Conservation (phyloP, 495 filamentous ascomycete species). For the Penicillium lividum region DNA sequence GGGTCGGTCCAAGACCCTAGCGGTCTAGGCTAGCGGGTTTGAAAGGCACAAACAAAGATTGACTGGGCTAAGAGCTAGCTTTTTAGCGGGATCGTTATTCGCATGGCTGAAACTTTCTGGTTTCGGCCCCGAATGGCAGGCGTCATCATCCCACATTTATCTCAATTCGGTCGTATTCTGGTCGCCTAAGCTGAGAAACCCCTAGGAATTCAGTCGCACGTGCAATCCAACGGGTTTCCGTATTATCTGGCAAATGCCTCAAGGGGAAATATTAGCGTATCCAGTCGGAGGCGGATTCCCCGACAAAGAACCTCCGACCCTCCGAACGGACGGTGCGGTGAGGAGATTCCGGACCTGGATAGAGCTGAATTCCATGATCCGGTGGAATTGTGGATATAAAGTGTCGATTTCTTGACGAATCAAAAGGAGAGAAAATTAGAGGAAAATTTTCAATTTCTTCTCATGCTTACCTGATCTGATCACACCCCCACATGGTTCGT, state of each 20-base stretch:
- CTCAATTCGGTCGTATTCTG: not conserved
- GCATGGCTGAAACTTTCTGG: not conserved
- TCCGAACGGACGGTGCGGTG: too few species aligned
- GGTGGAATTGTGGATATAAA: too few species aligned
- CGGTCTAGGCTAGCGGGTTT: not conserved
- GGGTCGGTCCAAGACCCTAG: not conserved
- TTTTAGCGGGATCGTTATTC: not conserved
- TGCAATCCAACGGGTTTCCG: not conserved
- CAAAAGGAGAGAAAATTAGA: too few species aligned
- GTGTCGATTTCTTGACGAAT: too few species aligned
- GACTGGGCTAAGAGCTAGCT: not conserved
- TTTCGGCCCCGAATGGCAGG: not conserved
- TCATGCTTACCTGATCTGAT: too few species aligned
- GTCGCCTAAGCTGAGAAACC: not conserved
- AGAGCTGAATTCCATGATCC: too few species aligned
- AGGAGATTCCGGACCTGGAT: too few species aligned
- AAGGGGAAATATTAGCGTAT: not conserved
- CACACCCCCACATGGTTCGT: constrained; percentile 6
- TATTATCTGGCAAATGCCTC: not conserved
- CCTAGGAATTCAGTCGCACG: not conserved
- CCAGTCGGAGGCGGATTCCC: not conserved
- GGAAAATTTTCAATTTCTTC: too few species aligned
- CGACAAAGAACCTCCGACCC: not conserved
- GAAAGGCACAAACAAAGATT: not conserved
- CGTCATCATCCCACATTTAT: not conserved